Base-by-base conservation (phyloP, 1,139 yeast species). In the Magnusiomyces tetraspermus region DNA sequence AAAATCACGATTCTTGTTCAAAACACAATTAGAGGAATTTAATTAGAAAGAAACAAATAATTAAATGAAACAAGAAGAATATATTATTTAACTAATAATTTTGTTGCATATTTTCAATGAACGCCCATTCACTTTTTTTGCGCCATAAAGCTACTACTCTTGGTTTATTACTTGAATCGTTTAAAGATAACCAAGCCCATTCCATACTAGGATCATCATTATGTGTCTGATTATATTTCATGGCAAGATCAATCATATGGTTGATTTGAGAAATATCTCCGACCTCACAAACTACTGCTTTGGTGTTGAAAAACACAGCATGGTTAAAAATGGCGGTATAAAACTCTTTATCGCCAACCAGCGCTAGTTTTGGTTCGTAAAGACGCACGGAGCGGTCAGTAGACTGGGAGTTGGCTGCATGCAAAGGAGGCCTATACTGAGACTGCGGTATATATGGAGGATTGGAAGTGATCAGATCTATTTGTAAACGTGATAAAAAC, bases 371-470 rank as follows among this genome's bases (percentile, higher is more conserved):
- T 0, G 98, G 97, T 68, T 92, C 98, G 64, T 77, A 83, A 24
- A 67, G 52, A 36, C 77, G 70, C 0, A 90, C 97, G 0, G 95
- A 83, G 47, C 66, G 67, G 52, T 80, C 83, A 56, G 76, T 56
- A 46, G 13, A 23, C 15, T 17, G 2, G 19, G 46, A 30, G 11
- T 22, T n/a, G 19, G 10, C 33, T n/a, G 31, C n/a, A 3, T 13
- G 23, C n/a, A 23, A 13, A 8, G 21, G 13, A n/a, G 23, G 46
- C 10, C 15, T n/a, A 22, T 43, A 43, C 36, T 43, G 36, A 2
- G 22, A 51, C 1, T 50, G 19, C 0, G 90, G 81, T 10, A 92
- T 82, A 63, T 92, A 92, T 0, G 98, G 98, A 0, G 98, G 98
- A 61, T 92, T 92, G 23, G 96, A 79, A 0, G 84, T 77, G 1